Base-by-base conservation (phyloP, 179 eudicot genomes). In the Spergularia azorica region DNA sequence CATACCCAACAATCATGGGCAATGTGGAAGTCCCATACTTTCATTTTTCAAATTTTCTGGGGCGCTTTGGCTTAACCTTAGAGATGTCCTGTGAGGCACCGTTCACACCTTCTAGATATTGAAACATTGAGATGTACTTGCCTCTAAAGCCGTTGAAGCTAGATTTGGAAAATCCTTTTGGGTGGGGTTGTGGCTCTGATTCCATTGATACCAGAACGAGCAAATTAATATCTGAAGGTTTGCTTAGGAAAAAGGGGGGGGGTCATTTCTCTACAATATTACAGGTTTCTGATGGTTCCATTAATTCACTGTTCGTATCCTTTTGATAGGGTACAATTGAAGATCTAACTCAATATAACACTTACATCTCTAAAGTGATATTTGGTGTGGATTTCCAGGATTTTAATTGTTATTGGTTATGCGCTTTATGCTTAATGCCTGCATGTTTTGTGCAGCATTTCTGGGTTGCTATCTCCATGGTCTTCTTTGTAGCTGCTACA, bases 401-500 rank as follows among this genome's bases (percentile, higher is more conserved):
- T 43, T 26, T 26, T 48, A 62, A 39, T 32, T 36, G 38, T 20
- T 50, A 60, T 21, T 21, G 32, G 32, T 26, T 26, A 26, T 26
- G 32, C 32, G 32, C 32, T 79, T 41, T 66, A 48, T 68, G 60
- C 79, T 86, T 72, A 79, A 73, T 66, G 60, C 36, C 57, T 16
- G 14, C 61, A 48, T 82, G 48, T 70, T 86, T 61, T 72, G 84
- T 83, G 74, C 86, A 93, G 97, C 99, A 95, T 82, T 95, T 95
- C 81, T 95, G 99, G 97, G 97, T 95, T 65, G 99, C 99, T 18
- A 93, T 95, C 84, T 93, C 98, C 70, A 93, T 95, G 99, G 95
- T 95, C 81, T 95, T 95, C 90, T 93, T 93, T 79, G 77, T 91
- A 70, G 97, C 99, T 75, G 98, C 92, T 73, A 93, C 98, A 48